Evolutionary conservation across 176 grass and related monocot genomes (phyloP).

Genomic region (Aegilops longissima): DNA sequence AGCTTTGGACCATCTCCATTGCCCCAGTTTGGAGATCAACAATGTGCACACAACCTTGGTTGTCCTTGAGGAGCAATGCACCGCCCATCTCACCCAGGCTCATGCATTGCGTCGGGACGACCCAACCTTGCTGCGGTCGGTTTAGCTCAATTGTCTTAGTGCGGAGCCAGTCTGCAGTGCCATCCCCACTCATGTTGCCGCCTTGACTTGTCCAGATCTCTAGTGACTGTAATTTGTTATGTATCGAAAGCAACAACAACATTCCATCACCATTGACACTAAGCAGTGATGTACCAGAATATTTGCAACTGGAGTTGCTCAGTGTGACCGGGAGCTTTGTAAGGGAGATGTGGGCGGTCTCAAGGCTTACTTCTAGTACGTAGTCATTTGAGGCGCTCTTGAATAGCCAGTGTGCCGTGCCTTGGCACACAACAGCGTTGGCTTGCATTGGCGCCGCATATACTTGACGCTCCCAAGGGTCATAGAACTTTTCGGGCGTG

Average conservation of each 20-base stretch:
- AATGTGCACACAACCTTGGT: not conserved
- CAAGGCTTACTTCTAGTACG: not conserved
- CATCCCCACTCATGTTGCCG: not conserved
- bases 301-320: not conserved
- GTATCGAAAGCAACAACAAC: not conserved
- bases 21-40: not conserved
- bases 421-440: not conserved
- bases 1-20: not conserved
- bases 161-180: not conserved
- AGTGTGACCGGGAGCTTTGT: not conserved
- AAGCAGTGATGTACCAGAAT: not conserved
- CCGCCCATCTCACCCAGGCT: not conserved
- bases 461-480: too few species aligned
- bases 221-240: accelerated
- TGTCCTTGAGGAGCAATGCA: not conserved
- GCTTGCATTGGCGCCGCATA: not conserved
- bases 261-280: not conserved
- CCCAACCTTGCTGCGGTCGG: not conserved
- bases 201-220: not conserved
- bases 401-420: not conserved
- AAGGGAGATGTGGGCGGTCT: not conserved
- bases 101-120: not conserved
- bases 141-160: not conserved
- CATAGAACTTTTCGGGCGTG: too few species aligned
- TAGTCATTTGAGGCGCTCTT: not conserved